Percentiles rank a stretch among this genome's conserved stretches.
Conservation (phyloP, 805 yeast species). For the Yarrowia yakushimensis region DNA sequence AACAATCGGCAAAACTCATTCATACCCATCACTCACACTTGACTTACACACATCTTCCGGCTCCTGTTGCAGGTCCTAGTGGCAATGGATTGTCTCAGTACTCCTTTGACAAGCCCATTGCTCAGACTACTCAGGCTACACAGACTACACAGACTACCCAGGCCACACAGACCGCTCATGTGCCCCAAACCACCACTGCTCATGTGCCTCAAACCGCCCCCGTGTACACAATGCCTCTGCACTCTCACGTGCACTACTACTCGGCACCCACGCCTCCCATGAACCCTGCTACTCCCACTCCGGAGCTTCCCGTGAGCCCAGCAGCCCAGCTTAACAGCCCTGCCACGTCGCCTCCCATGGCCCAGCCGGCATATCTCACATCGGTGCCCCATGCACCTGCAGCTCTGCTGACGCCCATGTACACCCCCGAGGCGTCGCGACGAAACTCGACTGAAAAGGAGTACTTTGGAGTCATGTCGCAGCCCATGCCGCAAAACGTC, state of each 20-base stretch:
- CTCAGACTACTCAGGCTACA: too few relatives aligned
- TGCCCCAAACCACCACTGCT: too few relatives aligned
- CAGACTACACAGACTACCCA: too few relatives aligned
- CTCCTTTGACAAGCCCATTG: background rate
- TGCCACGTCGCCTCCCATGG: background rate
- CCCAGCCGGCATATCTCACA: background rate
- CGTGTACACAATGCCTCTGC: too few relatives aligned
- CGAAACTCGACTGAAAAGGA: slow-evolving; percentile 10
- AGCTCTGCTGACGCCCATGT: slow-evolving; percentile 3
- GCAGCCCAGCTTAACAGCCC: background rate
- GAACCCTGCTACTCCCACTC: background rate
- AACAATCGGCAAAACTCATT: background rate
- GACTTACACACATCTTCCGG: background rate
- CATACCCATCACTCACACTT: background rate
- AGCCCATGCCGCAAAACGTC: background rate
- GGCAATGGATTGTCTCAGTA: background rate
- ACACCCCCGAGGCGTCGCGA: slow-evolving; percentile 20
- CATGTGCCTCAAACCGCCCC: too few relatives aligned
- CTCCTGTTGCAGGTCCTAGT: background rate
- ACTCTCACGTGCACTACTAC: too few relatives aligned
- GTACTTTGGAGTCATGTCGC: background rate
- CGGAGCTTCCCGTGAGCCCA: background rate
- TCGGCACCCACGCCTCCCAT: background rate
- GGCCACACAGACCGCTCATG: too few relatives aligned
- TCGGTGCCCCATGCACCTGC: background rate